These are phyloP conservation scores for Amoebophrya sp. DNA, from an alignment of 169 alveolate genomes.

Conservation along the genomic window DNA sequence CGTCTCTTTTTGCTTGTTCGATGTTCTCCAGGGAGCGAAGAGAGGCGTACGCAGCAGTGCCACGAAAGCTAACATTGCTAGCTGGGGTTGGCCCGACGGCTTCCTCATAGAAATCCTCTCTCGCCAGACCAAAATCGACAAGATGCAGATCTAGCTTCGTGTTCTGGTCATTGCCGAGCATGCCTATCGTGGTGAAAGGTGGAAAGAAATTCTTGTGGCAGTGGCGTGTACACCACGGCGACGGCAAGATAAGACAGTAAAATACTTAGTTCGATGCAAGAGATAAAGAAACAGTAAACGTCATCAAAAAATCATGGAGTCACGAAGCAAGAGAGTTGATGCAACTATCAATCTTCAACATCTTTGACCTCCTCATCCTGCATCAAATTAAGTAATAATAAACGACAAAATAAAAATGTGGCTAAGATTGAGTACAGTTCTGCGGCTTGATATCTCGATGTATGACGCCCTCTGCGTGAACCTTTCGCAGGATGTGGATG, in stretches of 20 bases:
- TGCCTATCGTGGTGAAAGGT: not conserved
- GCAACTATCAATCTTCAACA: too few relatives aligned
- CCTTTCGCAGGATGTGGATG: not conserved
- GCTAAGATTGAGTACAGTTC: not conserved
- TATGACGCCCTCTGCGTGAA: not conserved
- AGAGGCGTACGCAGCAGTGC: not conserved
- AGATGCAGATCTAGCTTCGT: not conserved
- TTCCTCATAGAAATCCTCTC: not conserved
- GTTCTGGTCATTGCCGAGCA: not conserved
- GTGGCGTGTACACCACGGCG: too few relatives aligned
- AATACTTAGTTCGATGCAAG: too few relatives aligned
- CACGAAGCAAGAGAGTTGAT: not conserved
- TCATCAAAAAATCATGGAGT: too few relatives aligned
- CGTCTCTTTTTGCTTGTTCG: not conserved
- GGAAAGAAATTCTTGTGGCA: too few relatives aligned
- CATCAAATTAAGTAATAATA: too few relatives aligned
- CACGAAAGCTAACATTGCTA: not conserved
- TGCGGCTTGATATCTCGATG: conserved; percentile 20
- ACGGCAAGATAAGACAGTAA: too few relatives aligned
- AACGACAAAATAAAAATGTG: not conserved
- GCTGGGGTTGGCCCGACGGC: not conserved
- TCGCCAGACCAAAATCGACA: not conserved
- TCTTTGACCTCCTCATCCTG: not conserved
- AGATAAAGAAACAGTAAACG: too few relatives aligned
- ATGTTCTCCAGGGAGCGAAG: not conserved